Base-by-base conservation (phyloP, 1,284 basidiomycete species). In the Somion occarium region DNA sequence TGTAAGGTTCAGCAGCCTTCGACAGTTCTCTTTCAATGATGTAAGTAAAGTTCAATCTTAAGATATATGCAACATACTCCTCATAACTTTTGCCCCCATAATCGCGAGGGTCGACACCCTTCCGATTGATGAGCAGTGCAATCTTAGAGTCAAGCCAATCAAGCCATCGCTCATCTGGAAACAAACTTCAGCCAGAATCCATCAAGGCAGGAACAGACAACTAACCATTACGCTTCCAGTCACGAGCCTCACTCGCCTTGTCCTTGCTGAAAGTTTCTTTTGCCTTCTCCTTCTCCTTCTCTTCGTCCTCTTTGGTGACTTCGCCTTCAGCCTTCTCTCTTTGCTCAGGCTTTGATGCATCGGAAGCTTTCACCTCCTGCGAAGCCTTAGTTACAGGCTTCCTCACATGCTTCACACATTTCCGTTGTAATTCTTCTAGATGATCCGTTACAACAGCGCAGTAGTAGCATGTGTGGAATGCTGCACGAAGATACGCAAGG, bases 391-490 rank as follows among this genome's bases (percentile, higher is more conserved):
- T 78, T 61, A 82, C 64, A 44, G 85, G 80, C 68, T 84, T 88
- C 68, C 94, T 82, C 54, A 89, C 75, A 74, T 98, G 95, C 72
- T 85, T 87, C 60, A 96, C 78, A 75, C 94, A 97, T 72, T 93
- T 92, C 64, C 92, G 82, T 69, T 93, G 87, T 62, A 98, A 79
- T 76, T 96, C 93, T 73, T 98, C 95, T 68, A 88, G 72, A 74
- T 93, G 93, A 71, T 95, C 88, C 65, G 85, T 88, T 59, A 91
- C 82, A 65, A 92, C 85, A 61, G 90, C 85, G 75, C 94, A 98
- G 73, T 98, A 98, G 72, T 94, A 98, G 79, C 95, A 95, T 64
- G 89, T 85, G 78, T 91, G 80, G 71, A 88, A 93, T 48, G 86
- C 89, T 65, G 80, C 77, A 61, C 92, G 87, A 63, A 94, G 73